Percentiles rank a stretch among this genome's conserved stretches.
phyloP scores from a whole-genome alignment of 441 rosid species.

The Breynia disticha region DNA sequence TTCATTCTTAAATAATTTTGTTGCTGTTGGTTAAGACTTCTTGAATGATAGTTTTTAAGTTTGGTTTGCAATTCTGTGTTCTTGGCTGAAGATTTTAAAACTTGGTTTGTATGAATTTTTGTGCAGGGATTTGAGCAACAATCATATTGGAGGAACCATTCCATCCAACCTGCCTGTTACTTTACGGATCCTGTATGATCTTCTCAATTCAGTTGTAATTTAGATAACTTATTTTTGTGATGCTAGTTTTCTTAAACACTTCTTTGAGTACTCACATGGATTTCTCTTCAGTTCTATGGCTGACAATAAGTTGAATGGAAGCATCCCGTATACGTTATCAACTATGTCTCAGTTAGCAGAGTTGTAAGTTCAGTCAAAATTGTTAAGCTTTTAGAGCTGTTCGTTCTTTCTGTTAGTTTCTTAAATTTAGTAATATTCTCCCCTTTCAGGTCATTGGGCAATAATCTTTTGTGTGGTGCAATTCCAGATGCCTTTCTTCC shows the following conservation, averaged over 20 bases:
- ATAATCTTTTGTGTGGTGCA: slow-evolving; percentile 52
- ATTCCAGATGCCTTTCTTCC: slow-evolving; percentile 74
- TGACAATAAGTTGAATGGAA: slow-evolving; percentile 49
- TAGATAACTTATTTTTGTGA: too few relatives aligned
- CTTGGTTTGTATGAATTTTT: neutral
- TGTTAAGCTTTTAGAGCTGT: slow-evolving; percentile 8
- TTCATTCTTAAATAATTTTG: too few relatives aligned
- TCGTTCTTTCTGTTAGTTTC: slow-evolving; percentile 3
- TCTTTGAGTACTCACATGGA: neutral
- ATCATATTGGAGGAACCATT: slow-evolving; percentile 70
- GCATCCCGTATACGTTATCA: slow-evolving; percentile 42
- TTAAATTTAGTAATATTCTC: slow-evolving; percentile 6
- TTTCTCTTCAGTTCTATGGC: slow-evolving; percentile 42
- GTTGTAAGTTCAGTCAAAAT: slow-evolving; percentile 31
- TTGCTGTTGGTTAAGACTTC: too few relatives aligned
- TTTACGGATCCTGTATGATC: slow-evolving; percentile 51
- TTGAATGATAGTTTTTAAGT: too few relatives aligned
- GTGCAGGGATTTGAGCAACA: slow-evolving; percentile 79
- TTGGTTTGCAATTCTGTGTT: too few relatives aligned
- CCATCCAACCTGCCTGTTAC: slow-evolving; percentile 65
- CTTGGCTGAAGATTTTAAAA: too few relatives aligned
- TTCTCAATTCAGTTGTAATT: neutral
- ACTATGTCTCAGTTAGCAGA: slow-evolving; percentile 32
- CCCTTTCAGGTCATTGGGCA: slow-evolving; percentile 46
- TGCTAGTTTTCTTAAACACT: neutral